These are phyloP conservation scores for Orbilia blumenaviensis DNA, from an alignment of 2,329 filamentous ascomycete genomes.

Conservation along the genomic window DNA sequence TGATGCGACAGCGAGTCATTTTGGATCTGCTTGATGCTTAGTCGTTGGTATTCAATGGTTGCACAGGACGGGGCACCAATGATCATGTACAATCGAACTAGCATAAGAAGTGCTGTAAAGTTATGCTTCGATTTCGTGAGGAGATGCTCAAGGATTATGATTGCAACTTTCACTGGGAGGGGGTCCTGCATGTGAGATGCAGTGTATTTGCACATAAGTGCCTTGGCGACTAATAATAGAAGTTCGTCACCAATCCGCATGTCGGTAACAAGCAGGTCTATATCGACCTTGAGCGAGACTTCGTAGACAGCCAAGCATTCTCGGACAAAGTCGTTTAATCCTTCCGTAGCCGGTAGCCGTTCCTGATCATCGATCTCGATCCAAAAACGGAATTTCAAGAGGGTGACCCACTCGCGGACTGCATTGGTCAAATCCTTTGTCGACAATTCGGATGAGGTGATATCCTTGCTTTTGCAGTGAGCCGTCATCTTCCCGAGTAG, in stretches of 20 bases:
- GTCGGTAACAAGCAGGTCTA: slow-evolving; percentile 56
- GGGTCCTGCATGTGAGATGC: slow-evolving; percentile 53
- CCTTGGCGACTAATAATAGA: slow-evolving; percentile 58
- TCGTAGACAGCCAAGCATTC: slow-evolving; percentile 54
- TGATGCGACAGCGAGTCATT: slow-evolving; percentile 61
- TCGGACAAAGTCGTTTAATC: slow-evolving; percentile 32
- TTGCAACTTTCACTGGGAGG: slow-evolving; percentile 55
- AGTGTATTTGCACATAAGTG: slow-evolving; percentile 56
- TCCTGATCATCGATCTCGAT: slow-evolving; percentile 50
- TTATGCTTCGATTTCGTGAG: slow-evolving; percentile 61
- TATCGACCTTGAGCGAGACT: slow-evolving; percentile 56
- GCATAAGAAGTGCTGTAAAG: slow-evolving; percentile 61
- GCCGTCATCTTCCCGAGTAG: slow-evolving; percentile 54
- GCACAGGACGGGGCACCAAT: slow-evolving; percentile 61
- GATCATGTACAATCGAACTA: slow-evolving; percentile 60
- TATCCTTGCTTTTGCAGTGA: slow-evolving; percentile 39
- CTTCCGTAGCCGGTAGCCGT: slow-evolving; percentile 22
- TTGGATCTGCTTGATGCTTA: slow-evolving; percentile 62
- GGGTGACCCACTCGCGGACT: slow-evolving; percentile 20
- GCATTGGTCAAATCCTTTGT: slow-evolving; percentile 32
- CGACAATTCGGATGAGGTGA: slow-evolving; percentile 34
- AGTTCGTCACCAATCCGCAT: slow-evolving; percentile 58
- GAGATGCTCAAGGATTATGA: slow-evolving; percentile 55
- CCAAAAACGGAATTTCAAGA: slow-evolving; percentile 43
- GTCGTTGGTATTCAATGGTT: slow-evolving; percentile 60